Evolutionary conservation across 2,329 filamentous ascomycete species (phyloP), one percentile per base, ranked within the genome.

Genomic region (Fusarium sp.): DNA sequence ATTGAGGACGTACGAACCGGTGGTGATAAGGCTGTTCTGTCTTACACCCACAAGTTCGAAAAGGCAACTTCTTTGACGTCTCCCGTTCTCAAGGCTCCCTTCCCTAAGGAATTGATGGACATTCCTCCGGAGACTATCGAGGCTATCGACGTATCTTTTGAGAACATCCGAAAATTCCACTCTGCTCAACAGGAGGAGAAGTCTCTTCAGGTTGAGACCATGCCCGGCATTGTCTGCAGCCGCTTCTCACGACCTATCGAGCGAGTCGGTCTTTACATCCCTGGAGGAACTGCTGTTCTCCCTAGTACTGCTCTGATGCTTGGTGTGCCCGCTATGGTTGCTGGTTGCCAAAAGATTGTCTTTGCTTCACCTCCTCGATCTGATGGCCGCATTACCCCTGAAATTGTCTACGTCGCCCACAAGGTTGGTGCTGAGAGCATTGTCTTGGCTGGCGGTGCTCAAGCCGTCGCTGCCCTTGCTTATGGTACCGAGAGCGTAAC

Each of bases 221-320:
- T 99, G 96, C 96, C 96, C 1, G 96, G 96, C 32, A 94, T 99
- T 6, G 86, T 96, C 29, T 99, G 96, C 84, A 97, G 93, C 69
- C 93, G 96, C 63, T 98, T 99, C 83, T 90, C 91, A 14, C 88
- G 96, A 22, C 92, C 96, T 0, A 98, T 99, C 70, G 96, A 98
- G 81, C 88, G 94, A 40, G 96, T 99, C n/a, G 96, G 96, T 69
- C 86, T 98, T 8, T 99, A 99, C 81, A 92, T 99, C 18, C 96
- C 96, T 9, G 96, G 96, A 61, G 96, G 96, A 67, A 99, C 96
- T 3, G 96, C 96, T 3, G 96, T 99, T n/a, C 86, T 99, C 42
- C 96, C 96, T 14, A 97, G 94, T 59, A 98, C 96, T 10, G 96
- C 96, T 5, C 91, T 99, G 71, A 99, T 99, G 96, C 88, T 99